Base-by-base conservation (phyloP, 371 early-diverging fungal species). In the Basidiobolus meristosporus region DNA sequence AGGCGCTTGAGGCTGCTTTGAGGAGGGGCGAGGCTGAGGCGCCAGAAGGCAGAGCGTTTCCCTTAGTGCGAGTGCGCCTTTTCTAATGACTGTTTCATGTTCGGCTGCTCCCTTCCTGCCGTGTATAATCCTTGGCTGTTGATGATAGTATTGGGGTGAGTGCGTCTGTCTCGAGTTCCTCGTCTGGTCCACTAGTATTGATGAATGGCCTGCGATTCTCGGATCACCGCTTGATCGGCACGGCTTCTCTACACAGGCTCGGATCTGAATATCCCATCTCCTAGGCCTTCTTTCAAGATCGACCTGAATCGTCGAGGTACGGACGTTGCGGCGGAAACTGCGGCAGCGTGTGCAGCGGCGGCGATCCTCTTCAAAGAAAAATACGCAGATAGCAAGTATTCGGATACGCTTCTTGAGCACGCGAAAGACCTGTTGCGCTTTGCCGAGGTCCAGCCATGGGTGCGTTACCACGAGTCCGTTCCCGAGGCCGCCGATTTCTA, bases 311-410 rank as follows among this genome's bases (percentile, higher is more conserved):
- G 41, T 1, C 57, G 68, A 30, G 75, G 73, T 36, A 71, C 72
- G 1, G 73, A 71, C 40, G 66, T 57, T 22, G 65, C 63, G n/a
- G 67, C 73, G 6, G 47, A 65, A 45, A 60, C 65, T 2, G 64
- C 68, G 0, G 73, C 76, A 0, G 70, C 76, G 2, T 59, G 70
- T 30, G 74, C 76, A 14, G 57, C 72, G 1, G 60, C 68, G 21
- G 58, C 72, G 0, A 59, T 65, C 38, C 51, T 75, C 12, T 70
- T 62, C 45, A 54, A 54, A 31, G 57, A 62, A 39, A 48, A 55
- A 30, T 50, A 57, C 23, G 61, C 62, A 38, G 63, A 76, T 35
- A 46, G 61, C 12, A 41, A 44, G 10, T 76, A 76, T 36, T 53
- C 60, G 11, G 33, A 48, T 11, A 43, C 43, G 2, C 34, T 68